Evolutionary conservation across 352 stramenopile species (phyloP).

Genomic region (Pythium grandisporangium): DNA sequence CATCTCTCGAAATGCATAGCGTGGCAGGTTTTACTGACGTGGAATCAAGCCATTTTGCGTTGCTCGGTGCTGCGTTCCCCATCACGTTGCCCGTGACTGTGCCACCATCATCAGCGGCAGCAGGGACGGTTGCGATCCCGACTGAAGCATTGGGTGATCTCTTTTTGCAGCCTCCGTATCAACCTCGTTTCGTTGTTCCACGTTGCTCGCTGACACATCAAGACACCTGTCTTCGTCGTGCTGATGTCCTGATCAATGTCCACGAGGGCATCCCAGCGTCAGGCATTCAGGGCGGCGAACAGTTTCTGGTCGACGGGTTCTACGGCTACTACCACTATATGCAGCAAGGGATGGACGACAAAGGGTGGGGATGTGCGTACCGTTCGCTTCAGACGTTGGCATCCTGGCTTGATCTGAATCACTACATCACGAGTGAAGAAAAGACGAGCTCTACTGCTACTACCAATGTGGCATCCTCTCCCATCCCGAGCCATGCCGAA

Average conservation of each 20-base stretch:
- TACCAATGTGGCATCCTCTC: no score
- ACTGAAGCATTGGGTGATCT: background rate
- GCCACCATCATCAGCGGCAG: no score
- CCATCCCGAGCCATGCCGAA: conserved; percentile 50
- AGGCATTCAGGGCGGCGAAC: conserved; percentile 20
- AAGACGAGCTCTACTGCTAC: no score
- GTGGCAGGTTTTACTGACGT: no score
- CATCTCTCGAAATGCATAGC: no score
- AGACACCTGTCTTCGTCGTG: conserved; percentile 14
- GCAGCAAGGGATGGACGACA: conserved; percentile 71
- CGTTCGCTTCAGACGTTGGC: conserved; percentile 77
- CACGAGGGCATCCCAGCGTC: conserved; percentile 51
- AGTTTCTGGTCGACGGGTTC: conserved; percentile 51
- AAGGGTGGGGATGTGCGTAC: conserved; percentile 87
- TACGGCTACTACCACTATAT: conserved; percentile 87
- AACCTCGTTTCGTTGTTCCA: conserved; percentile 24
- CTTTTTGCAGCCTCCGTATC: conserved; percentile 34
- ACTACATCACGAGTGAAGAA: conserved; percentile 45
- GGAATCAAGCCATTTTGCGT: conserved; percentile 31
- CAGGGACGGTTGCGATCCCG: background rate
- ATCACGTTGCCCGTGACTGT: conserved; percentile 21
- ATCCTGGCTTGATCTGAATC: conserved; percentile 69
- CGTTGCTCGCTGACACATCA: conserved; percentile 33
- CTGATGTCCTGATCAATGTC: conserved; percentile 56
- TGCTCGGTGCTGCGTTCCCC: conserved; percentile 37